A percentile compares a stretch with the other conserved stretches of the same genome.
Evolutionary conservation across 2,329 filamentous ascomycete genomes (phyloP).

Genomic region (Colletotrichum tropicale): DNA sequence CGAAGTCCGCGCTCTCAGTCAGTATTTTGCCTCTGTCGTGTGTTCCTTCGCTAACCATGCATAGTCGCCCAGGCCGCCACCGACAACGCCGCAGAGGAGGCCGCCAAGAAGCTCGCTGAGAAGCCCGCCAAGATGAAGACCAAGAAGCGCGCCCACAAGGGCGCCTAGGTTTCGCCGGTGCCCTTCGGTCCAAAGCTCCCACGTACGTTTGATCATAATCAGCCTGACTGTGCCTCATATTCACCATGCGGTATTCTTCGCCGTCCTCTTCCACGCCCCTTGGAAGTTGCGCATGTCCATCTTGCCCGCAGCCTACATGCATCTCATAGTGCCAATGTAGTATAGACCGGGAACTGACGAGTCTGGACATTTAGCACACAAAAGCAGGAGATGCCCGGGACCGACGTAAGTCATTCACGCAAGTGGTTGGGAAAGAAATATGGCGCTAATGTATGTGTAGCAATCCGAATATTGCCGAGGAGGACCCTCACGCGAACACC

Average conservation of each 20-base stretch:
- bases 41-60: neutral
- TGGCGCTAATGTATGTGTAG: neutral
- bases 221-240: neutral
- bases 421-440: neutral
- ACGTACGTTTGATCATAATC: neutral
- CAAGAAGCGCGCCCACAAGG: neutral
- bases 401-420: neutral
- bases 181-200: neutral
- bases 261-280: neutral
- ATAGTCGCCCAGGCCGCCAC: neutral
- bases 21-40: rapidly evolving
- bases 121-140: neutral
- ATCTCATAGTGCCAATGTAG: neutral
- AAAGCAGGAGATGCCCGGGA: neutral
- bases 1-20: no score
- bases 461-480: neutral
- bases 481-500: neutral
- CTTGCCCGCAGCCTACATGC: neutral
- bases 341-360: neutral
- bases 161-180: neutral
- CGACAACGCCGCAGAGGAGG: no score
- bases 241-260: no score
- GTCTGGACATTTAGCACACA: neutral
- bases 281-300: rapidly evolving
- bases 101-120: no score